Base-by-base conservation (phyloP, 2,329 filamentous ascomycete species). In the Alternaria ethzedia region DNA sequence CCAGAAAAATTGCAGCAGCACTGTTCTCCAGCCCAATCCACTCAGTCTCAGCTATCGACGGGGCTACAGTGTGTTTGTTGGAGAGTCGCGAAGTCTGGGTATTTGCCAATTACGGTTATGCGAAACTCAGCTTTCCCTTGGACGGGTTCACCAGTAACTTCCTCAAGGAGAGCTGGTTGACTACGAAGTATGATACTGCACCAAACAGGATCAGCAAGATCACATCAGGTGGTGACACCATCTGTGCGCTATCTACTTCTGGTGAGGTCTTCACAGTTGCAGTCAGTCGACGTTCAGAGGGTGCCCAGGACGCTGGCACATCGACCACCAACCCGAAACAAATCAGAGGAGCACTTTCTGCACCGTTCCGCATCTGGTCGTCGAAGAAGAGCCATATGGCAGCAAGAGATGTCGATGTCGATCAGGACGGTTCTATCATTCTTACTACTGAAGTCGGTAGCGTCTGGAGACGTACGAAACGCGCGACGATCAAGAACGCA, bases 101-200 rank as follows among this genome's bases (percentile, higher is more conserved):
- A 0, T 97, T 99, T 72, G 95, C 94, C 1, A 96, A 96, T 70
- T 98, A 97, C 74, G 95, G 95, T 5, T 98, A 97, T 77, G 93
- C 94, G n/a, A 92, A 93, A 67, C 86, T 98, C 58, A 89, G 89
- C 49, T 97, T 98, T 67, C 92, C 93, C 0, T 83, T 92, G 32
- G 91, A 94, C 68, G 87, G 88, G 6, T 90, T 93, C 68, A 86
- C 87, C 20, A 93, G 90, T 63, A 88, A 88, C 64, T 90, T 91
- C 46, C 84, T 95, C 23, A 86, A 87, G 61, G 85, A 87, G 59
- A 89, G 88, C 56, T 90, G 90, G 63, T 82, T 90, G 76, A 85
- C 89, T 55, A 89, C 88, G 15, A 84, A 89, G 68, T 88, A 91
- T 70, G 89, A 92, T 59, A 82, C 85, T 9, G 84, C 84, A 6